A percentile compares a stretch with the other conserved stretches of the same genome.
These are phyloP conservation scores for Tolypocladium sp. DNA, from an alignment of 2,329 filamentous ascomycete genomes.

Conservation along the genomic window DNA sequence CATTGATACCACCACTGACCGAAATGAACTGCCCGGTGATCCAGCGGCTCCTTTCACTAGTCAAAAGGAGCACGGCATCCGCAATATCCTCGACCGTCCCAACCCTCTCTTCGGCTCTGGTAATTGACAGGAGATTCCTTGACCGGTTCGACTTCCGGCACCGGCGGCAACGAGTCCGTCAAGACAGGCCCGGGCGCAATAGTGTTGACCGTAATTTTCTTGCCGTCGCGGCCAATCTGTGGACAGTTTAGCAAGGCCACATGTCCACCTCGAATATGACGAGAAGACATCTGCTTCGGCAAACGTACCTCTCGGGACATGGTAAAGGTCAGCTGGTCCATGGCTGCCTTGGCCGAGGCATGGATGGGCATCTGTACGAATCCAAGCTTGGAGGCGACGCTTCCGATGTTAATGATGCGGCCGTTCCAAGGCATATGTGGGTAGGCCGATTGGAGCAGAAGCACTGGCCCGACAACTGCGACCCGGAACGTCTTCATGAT, in stretches of 20 bases:
- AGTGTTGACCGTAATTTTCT: not conserved
- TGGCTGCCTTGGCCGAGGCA: not conserved
- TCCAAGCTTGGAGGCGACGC: not conserved
- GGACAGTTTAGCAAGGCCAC: not conserved
- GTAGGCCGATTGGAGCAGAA: not conserved
- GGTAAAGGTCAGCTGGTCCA: not conserved
- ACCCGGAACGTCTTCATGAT: not conserved
- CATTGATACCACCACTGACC: conserved; percentile 6
- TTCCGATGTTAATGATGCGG: not conserved
- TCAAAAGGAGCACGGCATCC: conserved; percentile 5
- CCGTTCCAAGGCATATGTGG: not conserved
- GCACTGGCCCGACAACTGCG: not conserved
- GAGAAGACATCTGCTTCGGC: not conserved
- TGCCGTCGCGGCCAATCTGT: not conserved
- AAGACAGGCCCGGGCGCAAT: not conserved
- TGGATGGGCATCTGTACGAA: not conserved
- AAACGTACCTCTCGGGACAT: not conserved
- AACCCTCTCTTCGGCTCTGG: not conserved
- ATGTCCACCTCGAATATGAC: too few relatives aligned
- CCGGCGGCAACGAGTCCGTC: not conserved
- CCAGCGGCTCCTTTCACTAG: conserved; percentile 9
- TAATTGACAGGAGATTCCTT: not conserved
- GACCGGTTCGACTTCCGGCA: not conserved
- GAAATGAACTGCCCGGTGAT: conserved; percentile 11
- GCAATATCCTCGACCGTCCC: not conserved